phyloP scores from a whole-genome alignment of 208 protist species.

The Trypanosoma vivax region DNA sequence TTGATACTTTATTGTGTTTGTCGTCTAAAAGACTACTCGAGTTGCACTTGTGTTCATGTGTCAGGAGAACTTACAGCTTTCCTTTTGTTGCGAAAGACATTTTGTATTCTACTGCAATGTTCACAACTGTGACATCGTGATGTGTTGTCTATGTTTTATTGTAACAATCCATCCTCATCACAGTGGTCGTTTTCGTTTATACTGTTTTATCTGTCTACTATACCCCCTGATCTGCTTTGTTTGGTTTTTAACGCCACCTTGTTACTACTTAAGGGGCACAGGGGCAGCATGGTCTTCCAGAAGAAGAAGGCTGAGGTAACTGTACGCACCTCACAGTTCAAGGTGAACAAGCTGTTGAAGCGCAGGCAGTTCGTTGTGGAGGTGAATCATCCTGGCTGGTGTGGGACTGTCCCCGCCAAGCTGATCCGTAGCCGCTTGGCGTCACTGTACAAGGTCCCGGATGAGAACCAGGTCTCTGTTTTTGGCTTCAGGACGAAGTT shows the following conservation, averaged over 20 bases:
- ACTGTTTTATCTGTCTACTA: too few relatives aligned
- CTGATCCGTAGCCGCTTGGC: slow-evolving; percentile 94
- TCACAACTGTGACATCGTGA: slow-evolving; percentile 9
- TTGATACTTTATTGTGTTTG: slow-evolving; percentile 1
- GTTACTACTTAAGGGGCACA: not conserved
- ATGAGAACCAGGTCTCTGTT: slow-evolving; percentile 93
- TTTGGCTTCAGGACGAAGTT: slow-evolving; percentile 99
- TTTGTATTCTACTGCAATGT: not conserved
- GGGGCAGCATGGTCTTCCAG: slow-evolving; percentile 77
- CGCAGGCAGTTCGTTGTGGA: slow-evolving; percentile 99
- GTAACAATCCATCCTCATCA: too few relatives aligned
- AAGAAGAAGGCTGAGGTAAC: slow-evolving; percentile 91
- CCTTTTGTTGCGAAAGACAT: not conserved
- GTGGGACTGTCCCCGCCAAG: slow-evolving; percentile 90
- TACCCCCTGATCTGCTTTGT: slow-evolving; percentile 3
- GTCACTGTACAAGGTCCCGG: slow-evolving; percentile 96
- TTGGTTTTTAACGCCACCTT: slow-evolving; percentile 1
- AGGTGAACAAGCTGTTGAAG: slow-evolving; percentile 98
- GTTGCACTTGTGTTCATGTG: too few relatives aligned
- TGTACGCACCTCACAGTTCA: slow-evolving; percentile 96
- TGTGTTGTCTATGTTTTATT: too few relatives aligned
- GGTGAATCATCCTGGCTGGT: slow-evolving; percentile 84
- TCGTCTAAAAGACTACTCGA: too few relatives aligned
- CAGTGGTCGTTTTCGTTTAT: too few relatives aligned
- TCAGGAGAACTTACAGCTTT: not conserved